Evolutionary conservation across 2,329 filamentous ascomycete genomes (phyloP).

Genomic region (Polychaeton citri): DNA sequence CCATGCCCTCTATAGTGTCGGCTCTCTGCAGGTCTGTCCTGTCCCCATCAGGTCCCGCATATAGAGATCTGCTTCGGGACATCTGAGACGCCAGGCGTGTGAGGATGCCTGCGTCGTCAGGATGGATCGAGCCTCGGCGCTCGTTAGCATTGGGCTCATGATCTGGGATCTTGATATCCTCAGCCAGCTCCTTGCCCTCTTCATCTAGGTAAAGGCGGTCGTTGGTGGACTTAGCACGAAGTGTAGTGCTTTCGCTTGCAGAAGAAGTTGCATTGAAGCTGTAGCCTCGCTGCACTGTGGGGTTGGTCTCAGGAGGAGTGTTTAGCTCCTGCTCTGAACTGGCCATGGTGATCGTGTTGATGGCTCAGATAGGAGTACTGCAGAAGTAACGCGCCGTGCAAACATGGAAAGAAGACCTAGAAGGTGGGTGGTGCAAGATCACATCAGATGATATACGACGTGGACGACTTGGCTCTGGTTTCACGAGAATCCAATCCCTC

Average conservation of each 20-base stretch:
- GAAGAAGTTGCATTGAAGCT: background rate
- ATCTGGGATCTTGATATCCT: constrained; percentile 7
- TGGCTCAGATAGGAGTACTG: background rate
- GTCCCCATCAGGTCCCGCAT: constrained; percentile 4
- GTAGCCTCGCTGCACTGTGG: background rate
- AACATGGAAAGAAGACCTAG: background rate
- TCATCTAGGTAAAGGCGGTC: constrained; percentile 10
- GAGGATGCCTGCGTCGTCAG: constrained; percentile 8
- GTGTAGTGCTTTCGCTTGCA: background rate
- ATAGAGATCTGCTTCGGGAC: constrained; percentile 6
- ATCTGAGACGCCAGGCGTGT: constrained; percentile 12
- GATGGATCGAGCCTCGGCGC: constrained; percentile 8
- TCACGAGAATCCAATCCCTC: no score
- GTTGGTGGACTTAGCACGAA: background rate
- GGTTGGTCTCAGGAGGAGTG: background rate
- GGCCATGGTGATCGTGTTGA: background rate
- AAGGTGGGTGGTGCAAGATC: background rate
- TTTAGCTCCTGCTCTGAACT: background rate
- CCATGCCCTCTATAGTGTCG: constrained; percentile 23
- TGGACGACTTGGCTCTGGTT: background rate
- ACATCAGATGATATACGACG: background rate
- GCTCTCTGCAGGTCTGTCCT: constrained; percentile 10
- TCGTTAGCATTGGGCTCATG: constrained; percentile 4
- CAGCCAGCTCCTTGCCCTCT: constrained; percentile 15
- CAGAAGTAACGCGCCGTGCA: background rate